A percentile compares a stretch with the other conserved stretches of the same genome.
Conservation (phyloP, 1,284 basidiomycete genomes). For the Ceratobasidium sp. region DNA sequence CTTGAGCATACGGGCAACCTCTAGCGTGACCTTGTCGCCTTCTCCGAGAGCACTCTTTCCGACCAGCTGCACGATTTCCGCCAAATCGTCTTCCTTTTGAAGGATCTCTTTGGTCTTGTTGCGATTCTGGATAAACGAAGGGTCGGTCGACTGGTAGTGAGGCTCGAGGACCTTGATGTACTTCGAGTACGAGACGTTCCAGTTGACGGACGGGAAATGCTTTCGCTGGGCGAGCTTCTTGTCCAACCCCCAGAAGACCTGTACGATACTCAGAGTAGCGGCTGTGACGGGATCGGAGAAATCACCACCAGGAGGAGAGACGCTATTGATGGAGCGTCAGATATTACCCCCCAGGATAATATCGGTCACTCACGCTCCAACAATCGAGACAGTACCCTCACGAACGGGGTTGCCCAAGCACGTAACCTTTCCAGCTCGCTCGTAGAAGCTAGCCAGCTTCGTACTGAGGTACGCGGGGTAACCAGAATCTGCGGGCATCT, state of each 20-base stretch:
- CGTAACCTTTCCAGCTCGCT: slow-evolving; percentile 96
- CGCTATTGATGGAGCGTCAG: slow-evolving; percentile 61
- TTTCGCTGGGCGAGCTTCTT: slow-evolving; percentile 98
- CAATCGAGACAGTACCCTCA: slow-evolving; percentile 95
- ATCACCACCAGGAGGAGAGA: slow-evolving; percentile 98
- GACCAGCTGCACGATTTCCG: slow-evolving; percentile 99
- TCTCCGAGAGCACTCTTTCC: slow-evolving; percentile 98
- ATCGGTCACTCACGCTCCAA: slow-evolving; percentile 85
- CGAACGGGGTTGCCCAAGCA: slow-evolving; percentile 92
- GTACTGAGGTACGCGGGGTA: slow-evolving; percentile 98
- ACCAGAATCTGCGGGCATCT: slow-evolving; percentile 99
- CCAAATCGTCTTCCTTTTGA: slow-evolving; percentile 98
- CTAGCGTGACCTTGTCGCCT: slow-evolving; percentile 97
- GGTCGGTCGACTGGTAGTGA: slow-evolving; percentile 82
- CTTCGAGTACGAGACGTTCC: slow-evolving; percentile 99
- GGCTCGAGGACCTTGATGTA: slow-evolving; percentile 96
- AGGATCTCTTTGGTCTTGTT: slow-evolving; percentile 95
- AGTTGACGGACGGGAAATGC: slow-evolving; percentile 99
- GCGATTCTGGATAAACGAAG: slow-evolving; percentile 93
- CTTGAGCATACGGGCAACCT: slow-evolving; percentile 97
- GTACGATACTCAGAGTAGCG: slow-evolving; percentile 97
- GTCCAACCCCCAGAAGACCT: slow-evolving; percentile 97
- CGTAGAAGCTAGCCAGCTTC: slow-evolving; percentile 98
- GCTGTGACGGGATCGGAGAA: slow-evolving; percentile 99
- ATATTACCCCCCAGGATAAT: slow-evolving; percentile 9